Evolutionary conservation across 108 stramenopile species (phyloP).

Genomic region (Fragilariopsis cylindrus): DNA sequence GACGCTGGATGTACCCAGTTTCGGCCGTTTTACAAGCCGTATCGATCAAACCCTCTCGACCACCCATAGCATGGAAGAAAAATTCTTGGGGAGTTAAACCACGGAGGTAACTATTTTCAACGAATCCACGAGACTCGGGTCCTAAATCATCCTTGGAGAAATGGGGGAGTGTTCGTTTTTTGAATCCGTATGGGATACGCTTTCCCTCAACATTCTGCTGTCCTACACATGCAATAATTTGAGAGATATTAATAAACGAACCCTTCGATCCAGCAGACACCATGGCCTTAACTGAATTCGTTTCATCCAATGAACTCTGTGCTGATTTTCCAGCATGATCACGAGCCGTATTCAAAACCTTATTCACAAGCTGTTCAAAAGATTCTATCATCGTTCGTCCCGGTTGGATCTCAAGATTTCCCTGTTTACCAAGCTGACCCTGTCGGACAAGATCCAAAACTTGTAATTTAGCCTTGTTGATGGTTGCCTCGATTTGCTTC

Average conservation of each 20-base stretch:
- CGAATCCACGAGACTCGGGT: slow-evolving; percentile 97
- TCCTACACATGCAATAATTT: slow-evolving; percentile 99
- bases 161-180: slow-evolving; percentile 96
- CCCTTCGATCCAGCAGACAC: slow-evolving; percentile 98
- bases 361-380: slow-evolving; percentile 97
- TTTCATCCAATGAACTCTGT: slow-evolving; percentile 89
- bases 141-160: slow-evolving; percentile 99
- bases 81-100: slow-evolving; percentile 98
- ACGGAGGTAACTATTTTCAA: slow-evolving; percentile 98
- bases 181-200: slow-evolving; percentile 98
- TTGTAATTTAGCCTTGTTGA: slow-evolving; percentile 95
- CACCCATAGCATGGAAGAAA: slow-evolving; percentile 99
- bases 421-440: slow-evolving; percentile 84
- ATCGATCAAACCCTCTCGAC: slow-evolving; percentile 98
- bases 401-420: slow-evolving; percentile 95
- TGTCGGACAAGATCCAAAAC: slow-evolving; percentile 95
- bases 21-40: slow-evolving; percentile 99
- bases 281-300: slow-evolving; percentile 98
- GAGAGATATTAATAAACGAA: slow-evolving; percentile 97
- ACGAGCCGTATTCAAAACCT: slow-evolving; percentile 94
- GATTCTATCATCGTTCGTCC: slow-evolving; percentile 98
- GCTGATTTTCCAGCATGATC: slow-evolving; percentile 96
- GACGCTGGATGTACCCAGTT: slow-evolving; percentile 99
- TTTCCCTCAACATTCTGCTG: slow-evolving; percentile 99
- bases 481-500: slow-evolving; percentile 91